These are phyloP conservation scores for Oryza meyeriana DNA, from an alignment of 176 grass and related monocot genomes.

Conservation along the genomic window DNA sequence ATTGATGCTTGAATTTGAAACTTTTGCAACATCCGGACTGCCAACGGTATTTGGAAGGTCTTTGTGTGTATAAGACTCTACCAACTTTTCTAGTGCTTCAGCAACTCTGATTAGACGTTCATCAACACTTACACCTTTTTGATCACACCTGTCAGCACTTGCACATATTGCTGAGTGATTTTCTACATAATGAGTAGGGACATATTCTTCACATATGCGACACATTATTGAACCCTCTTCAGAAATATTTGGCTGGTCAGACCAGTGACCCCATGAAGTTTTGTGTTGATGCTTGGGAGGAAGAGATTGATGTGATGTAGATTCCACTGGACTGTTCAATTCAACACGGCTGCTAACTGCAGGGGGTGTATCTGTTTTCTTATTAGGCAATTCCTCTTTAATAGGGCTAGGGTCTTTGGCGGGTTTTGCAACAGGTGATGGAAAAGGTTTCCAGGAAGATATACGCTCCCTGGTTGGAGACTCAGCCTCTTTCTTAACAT, in stretches of 20 bases:
- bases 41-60: slow-evolving; percentile 49
- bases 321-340: slow-evolving; percentile 56
- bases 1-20: slow-evolving; percentile 76
- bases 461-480: slow-evolving; percentile 73
- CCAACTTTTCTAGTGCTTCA: slow-evolving; percentile 85
- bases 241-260: slow-evolving; percentile 87
- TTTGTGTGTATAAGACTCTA: slow-evolving; percentile 78
- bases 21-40: slow-evolving; percentile 70
- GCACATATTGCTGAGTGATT: slow-evolving; percentile 91
- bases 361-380: slow-evolving; percentile 42
- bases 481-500: slow-evolving; percentile 56
- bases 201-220: slow-evolving; percentile 99
- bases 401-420: slow-evolving; percentile 45
- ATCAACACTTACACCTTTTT: slow-evolving; percentile 95
- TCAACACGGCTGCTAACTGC: slow-evolving; percentile 46
- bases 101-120: slow-evolving; percentile 83
- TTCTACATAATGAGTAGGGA: slow-evolving; percentile 90
- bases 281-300: slow-evolving; percentile 71
- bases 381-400: slow-evolving; percentile 38
- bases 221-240: slow-evolving; percentile 99
- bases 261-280: slow-evolving; percentile 89
- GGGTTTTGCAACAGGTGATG: slow-evolving; percentile 49
- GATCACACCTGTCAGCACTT: slow-evolving; percentile 88
- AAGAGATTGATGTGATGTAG: slow-evolving; percentile 55
- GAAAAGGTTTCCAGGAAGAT: slow-evolving; percentile 85